Percentiles rank a stretch among this genome's conserved stretches.
Conservation (phyloP, 2,329 filamentous ascomycete genomes). For the Trichoderma simmonsii region DNA sequence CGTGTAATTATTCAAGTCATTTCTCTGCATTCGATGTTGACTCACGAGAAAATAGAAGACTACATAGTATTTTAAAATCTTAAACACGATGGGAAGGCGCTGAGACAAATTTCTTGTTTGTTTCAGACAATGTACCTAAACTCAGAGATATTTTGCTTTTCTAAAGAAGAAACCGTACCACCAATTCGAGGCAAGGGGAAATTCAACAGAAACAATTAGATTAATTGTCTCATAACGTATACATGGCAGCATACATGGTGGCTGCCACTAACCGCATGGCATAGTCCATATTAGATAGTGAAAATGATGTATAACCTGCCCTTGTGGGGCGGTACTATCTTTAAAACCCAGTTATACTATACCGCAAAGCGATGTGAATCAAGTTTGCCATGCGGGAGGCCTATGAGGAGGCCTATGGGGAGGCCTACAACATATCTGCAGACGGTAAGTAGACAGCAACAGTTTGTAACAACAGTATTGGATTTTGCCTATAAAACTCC, state of each 20-base stretch:
- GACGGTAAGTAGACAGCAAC: not conserved
- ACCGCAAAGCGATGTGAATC: not conserved
- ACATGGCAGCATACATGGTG: not conserved
- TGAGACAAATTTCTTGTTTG: not conserved
- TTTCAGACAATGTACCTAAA: not conserved
- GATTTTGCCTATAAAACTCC: not conserved
- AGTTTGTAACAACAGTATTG: not conserved
- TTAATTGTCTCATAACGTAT: not conserved
- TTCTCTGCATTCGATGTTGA: not conserved
- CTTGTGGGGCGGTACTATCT: not conserved
- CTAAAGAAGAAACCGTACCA: not conserved
- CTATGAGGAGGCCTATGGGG: not conserved
- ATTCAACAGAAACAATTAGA: not conserved
- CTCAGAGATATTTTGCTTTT: not conserved
- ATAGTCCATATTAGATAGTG: not conserved
- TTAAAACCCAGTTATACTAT: too few species aligned
- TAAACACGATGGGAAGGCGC: not conserved
- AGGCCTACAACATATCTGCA: not conserved
- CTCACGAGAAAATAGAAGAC: not conserved
- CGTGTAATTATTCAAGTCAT: not conserved
- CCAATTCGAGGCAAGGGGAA: not conserved
- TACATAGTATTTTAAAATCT: not conserved
- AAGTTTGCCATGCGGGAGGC: not conserved
- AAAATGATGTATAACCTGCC: not conserved
- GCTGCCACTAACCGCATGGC: not conserved